Evolutionary conservation across 208 protist species (phyloP).

Genomic region (Endotrypanum monterogeii): DNA sequence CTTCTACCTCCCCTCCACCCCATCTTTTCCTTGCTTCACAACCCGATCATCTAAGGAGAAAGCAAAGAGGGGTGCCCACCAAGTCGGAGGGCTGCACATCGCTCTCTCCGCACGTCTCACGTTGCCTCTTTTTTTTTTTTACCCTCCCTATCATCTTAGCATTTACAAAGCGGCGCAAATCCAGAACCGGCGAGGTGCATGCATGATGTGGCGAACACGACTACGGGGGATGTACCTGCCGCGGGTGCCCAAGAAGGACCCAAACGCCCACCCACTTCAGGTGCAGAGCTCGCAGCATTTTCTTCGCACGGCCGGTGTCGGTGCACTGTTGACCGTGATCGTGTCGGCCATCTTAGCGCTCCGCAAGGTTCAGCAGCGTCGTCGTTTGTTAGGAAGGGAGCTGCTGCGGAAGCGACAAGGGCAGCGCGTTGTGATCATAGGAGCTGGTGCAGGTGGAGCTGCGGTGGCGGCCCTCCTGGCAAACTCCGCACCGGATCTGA

Average conservation of each 20-base stretch:
- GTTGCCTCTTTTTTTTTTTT: background rate
- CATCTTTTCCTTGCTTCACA: background rate
- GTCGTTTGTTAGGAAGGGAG: slow-evolving; percentile 35
- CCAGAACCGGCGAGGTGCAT: background rate
- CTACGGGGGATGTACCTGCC: slow-evolving; percentile 68
- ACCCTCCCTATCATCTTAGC: too few species aligned
- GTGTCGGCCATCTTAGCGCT: slow-evolving; percentile 38
- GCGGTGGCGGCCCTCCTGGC: slow-evolving; percentile 65
- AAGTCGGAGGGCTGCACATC: background rate
- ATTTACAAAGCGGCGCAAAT: too few species aligned
- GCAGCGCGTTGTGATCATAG: slow-evolving; percentile 77
- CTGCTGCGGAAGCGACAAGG: slow-evolving; percentile 33
- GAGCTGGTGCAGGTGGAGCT: slow-evolving; percentile 63
- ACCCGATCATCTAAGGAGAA: background rate
- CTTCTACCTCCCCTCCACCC: too few species aligned
- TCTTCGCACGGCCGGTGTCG: slow-evolving; percentile 30
- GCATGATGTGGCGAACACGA: slow-evolving; percentile 19
- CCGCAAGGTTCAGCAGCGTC: slow-evolving; percentile 45
- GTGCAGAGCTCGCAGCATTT: slow-evolving; percentile 58
- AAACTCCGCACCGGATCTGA: slow-evolving; percentile 45
- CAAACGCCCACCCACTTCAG: slow-evolving; percentile 53
- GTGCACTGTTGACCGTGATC: slow-evolving; percentile 38
- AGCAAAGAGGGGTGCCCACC: background rate
- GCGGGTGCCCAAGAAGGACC: slow-evolving; percentile 27
- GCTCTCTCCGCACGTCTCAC: too few species aligned